A percentile compares a stretch with the other conserved stretches of the same genome.
Evolutionary conservation across 352 stramenopile genomes (phyloP).

Genomic region (Aphanomyces invadans): DNA sequence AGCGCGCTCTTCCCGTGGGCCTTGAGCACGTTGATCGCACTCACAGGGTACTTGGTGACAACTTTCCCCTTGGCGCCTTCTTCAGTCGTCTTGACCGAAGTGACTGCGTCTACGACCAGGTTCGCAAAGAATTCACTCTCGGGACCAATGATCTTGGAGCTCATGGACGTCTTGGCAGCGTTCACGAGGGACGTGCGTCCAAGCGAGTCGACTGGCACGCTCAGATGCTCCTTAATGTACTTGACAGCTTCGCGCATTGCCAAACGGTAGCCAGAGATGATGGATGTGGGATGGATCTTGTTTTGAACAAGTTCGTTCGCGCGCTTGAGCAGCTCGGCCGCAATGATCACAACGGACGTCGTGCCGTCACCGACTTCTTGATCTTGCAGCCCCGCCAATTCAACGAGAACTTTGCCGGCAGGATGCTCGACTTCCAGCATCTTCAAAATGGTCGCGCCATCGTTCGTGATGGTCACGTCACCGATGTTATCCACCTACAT

Average conservation of each 20-base stretch:
- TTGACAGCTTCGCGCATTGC: slow-evolving; percentile 98
- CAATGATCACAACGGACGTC: slow-evolving; percentile 98
- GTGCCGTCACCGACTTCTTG: slow-evolving; percentile 99
- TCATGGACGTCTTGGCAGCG: slow-evolving; percentile 98
- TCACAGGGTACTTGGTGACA: slow-evolving; percentile 93
- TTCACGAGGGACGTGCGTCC: slow-evolving; percentile 93
- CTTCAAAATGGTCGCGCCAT: slow-evolving; percentile 99
- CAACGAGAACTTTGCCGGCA: slow-evolving; percentile 97
- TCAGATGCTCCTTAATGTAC: slow-evolving; percentile 98
- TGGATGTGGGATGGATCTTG: slow-evolving; percentile 98
- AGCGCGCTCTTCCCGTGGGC: slow-evolving; percentile 86
- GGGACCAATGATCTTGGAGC: slow-evolving; percentile 98
- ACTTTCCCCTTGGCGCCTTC: slow-evolving; percentile 74
- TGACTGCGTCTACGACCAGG: slow-evolving; percentile 96
- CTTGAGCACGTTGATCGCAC: slow-evolving; percentile 99
- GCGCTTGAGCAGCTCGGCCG: slow-evolving; percentile 93
- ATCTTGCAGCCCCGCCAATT: slow-evolving; percentile 97
- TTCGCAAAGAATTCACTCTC: slow-evolving; percentile 97
- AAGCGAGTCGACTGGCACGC: slow-evolving; percentile 92
- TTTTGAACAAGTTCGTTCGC: slow-evolving; percentile 97
- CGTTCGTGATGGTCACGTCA: slow-evolving; percentile 99
- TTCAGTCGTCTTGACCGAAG: slow-evolving; percentile 92
- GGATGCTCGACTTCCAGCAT: slow-evolving; percentile 99
- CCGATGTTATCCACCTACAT: slow-evolving; percentile 89
- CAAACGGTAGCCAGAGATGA: slow-evolving; percentile 98